Conservation (phyloP, 768 basidiomycete species). For the Psilocybe azurescens region DNA sequence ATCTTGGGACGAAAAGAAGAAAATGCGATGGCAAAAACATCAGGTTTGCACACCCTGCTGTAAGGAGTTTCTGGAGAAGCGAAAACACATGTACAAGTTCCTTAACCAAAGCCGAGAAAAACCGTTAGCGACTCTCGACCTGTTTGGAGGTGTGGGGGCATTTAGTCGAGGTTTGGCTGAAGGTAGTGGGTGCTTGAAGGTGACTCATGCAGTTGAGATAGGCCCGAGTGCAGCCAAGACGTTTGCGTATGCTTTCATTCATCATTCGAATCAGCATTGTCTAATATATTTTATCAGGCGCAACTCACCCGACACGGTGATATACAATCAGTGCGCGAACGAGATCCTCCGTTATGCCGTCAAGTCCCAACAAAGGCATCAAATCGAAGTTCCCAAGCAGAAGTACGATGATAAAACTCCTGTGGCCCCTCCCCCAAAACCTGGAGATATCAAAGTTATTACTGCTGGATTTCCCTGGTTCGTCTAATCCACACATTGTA, state of each 20-base stretch:
- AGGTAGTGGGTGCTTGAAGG: conserved; percentile 54
- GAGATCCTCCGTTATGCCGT: conserved; percentile 61
- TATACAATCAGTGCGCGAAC: conserved; percentile 80
- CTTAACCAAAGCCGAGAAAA: conserved; percentile 27
- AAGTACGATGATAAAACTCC: conserved; percentile 39
- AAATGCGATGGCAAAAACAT: conserved; percentile 40
- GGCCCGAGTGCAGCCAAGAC: conserved; percentile 77
- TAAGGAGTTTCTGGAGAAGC: conserved; percentile 33
- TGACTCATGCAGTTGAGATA: conserved; percentile 75
- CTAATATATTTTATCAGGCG: conserved; percentile 37
- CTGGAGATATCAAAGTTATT: conserved; percentile 64
- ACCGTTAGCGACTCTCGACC: conserved; percentile 43
- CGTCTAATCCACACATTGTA: neutral
- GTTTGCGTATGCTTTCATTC: conserved; percentile 48
- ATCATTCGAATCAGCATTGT: neutral
- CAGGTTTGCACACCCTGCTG: conserved; percentile 54
- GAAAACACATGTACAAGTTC: conserved; percentile 39
- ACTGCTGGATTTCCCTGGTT: conserved; percentile 82
- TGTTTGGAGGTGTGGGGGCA: conserved; percentile 63
- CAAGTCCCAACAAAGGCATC: conserved; percentile 50
- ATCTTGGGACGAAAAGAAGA: conserved; percentile 41
- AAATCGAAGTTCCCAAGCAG: conserved; percentile 43
- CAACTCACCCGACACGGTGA: conserved; percentile 54
- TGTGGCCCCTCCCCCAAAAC: conserved; percentile 52
- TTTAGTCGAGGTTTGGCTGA: conserved; percentile 65